These are phyloP conservation scores for Ogataea saltuana DNA, from an alignment of 805 yeast species.

Conservation along the genomic window DNA sequence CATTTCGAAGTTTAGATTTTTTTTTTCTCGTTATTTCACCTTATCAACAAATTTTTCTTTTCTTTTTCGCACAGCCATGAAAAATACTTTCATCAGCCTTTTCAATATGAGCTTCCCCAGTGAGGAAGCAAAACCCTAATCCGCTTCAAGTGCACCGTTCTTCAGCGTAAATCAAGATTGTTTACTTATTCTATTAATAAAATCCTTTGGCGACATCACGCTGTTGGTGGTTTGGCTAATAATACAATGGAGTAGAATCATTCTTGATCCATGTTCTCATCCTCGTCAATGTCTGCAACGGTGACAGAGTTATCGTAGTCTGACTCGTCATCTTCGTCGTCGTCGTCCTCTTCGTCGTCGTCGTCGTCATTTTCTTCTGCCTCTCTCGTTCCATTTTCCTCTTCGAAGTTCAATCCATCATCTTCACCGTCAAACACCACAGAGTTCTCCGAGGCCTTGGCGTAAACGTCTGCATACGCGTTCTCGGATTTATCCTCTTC, in stretches of 20 bases:
- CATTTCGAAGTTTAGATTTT: no score
- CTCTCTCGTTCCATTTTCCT: slow-evolving; percentile 2
- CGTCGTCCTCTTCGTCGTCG: slow-evolving; percentile 2
- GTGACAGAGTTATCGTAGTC: slow-evolving; percentile 7
- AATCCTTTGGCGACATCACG: no score
- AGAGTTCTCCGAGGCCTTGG: slow-evolving; percentile 24
- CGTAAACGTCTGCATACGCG: slow-evolving; percentile 13
- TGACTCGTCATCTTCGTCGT: background rate
- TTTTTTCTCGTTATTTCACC: slow-evolving; percentile 1
- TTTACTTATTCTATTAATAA: no score
- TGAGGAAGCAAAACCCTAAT: background rate
- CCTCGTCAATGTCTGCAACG: slow-evolving; percentile 12
- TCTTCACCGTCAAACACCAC: slow-evolving; percentile 34
- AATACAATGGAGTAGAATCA: no score
- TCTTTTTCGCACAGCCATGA: slow-evolving; percentile 1
- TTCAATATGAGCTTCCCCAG: background rate
- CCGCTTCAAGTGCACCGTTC: no score
- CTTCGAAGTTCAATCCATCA: slow-evolving; percentile 26
- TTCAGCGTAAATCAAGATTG: no score
- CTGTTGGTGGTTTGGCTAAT: no score
- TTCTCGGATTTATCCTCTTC: no score
- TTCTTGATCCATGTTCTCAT: slow-evolving; percentile 9
- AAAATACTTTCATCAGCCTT: background rate
- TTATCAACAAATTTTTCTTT: slow-evolving; percentile 5
- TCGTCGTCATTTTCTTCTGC: slow-evolving; percentile 5